Base-by-base conservation (phyloP, 2,329 filamentous ascomycete species). In the Aspergillus viridinutans region DNA sequence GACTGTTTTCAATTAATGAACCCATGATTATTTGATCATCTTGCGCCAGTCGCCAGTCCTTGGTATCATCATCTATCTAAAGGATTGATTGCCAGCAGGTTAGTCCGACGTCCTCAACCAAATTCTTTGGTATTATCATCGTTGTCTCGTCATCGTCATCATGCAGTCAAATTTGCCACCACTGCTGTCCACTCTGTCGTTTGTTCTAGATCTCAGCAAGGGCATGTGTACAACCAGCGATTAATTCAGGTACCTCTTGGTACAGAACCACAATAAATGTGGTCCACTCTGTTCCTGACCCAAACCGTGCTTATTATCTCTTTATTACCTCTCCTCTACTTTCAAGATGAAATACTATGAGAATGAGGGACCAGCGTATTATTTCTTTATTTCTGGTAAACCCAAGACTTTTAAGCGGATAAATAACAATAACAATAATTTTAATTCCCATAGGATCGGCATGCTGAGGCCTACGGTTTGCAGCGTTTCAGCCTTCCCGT, bases 401-500 rank as follows among this genome's bases (percentile, higher is more conserved):
- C 14, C 3, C 48, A 47, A 52, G 40, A 56, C 17, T 29, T 49
- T 55, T 12, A 40, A 54, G n/a, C n/a, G n/a, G n/a, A n/a, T n/a
- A n/a, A n/a, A 32, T 14, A 32, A 32, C 5, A 32, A 14, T 4
- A 32, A 32, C 12, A 14, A 32, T 32, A 28, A 28, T 28, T 28
- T 7, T 28, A 28, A 28, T 28, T 12, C 12, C 32, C 32, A 14
- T 35, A 35, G 12, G 28, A 48, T 29, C 20, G 47, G 20, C 23
- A 40, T 32, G 26, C 29, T 28, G 51, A 61, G 43, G 43, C 43
- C 43, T 47, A 47, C 43, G 25, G 20, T 25, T 21, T 23, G 21
- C 21, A 47, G 12, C 20, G 21, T 67, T 67, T 67, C 59, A 65
- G 59, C 52, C 54, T 57, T 59, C 59, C 61, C 57, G 60, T 62